A percentile compares a stretch with the other conserved stretches of the same genome.
phyloP scores from a whole-genome alignment of 352 stramenopile species.

The Phytopythium chamaehyphon region DNA sequence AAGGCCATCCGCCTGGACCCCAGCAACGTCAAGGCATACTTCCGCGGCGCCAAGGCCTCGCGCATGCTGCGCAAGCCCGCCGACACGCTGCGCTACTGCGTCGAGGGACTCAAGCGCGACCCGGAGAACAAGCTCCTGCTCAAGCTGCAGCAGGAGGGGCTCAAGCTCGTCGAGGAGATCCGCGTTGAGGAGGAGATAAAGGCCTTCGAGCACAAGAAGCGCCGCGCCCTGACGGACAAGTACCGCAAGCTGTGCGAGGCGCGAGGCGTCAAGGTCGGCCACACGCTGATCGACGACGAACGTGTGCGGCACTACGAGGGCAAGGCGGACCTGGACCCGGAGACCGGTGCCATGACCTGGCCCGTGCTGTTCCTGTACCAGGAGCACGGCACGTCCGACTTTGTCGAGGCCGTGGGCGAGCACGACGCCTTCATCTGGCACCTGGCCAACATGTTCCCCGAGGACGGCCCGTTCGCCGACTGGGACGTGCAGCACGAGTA shows the following conservation, averaged over 20 bases:
- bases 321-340: conserved; percentile 67
- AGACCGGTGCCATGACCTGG: conserved; percentile 67
- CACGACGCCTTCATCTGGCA: conserved; percentile 81
- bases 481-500: conserved; percentile 76
- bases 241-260: conserved; percentile 69
- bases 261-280: conserved; percentile 65
- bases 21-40: conserved; percentile 82
- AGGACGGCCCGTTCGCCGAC: conserved; percentile 77
- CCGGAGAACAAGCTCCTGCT: conserved; percentile 75
- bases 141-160: conserved; percentile 59
- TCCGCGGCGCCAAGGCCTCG: conserved; percentile 79
- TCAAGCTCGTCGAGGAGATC: conserved; percentile 56
- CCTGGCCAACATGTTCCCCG: conserved; percentile 87
- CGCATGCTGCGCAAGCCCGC: conserved; percentile 70
- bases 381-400: conserved; percentile 81
- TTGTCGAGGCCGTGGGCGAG: conserved; percentile 78
- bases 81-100: conserved; percentile 80
- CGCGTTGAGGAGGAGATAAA: conserved; percentile 57
- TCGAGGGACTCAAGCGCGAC: conserved; percentile 69
- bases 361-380: conserved; percentile 84
- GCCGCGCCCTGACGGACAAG: conserved; percentile 61
- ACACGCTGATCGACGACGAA: conserved; percentile 72
- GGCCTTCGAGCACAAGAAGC: conserved; percentile 66
- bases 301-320: conserved; percentile 79
- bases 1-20: conserved; percentile 65